These are phyloP conservation scores for Gaillardinia entomophila DNA, from an alignment of 805 yeast species.

Conservation along the genomic window DNA sequence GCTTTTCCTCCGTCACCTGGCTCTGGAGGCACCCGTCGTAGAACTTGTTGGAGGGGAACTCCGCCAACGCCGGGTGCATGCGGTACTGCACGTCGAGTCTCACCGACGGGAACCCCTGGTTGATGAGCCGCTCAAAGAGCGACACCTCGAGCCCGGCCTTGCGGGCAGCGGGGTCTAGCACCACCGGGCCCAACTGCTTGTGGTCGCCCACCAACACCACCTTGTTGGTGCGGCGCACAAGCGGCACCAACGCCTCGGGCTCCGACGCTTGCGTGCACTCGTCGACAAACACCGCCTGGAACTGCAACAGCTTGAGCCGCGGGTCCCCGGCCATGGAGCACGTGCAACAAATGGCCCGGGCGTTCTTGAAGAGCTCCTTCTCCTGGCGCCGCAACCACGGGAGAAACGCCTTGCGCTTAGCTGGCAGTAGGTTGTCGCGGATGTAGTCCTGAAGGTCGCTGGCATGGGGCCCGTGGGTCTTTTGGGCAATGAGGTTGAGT, in stretches of 20 bases:
- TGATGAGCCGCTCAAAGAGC: slow-evolving; percentile 77
- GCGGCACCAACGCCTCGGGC: slow-evolving; percentile 86
- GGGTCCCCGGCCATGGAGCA: slow-evolving; percentile 89
- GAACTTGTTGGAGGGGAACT: slow-evolving; percentile 85
- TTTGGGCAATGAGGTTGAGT: slow-evolving; percentile 47
- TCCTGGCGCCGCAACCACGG: slow-evolving; percentile 45
- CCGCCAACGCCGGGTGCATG: slow-evolving; percentile 86
- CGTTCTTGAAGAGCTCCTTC: slow-evolving; percentile 40
- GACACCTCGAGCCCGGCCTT: slow-evolving; percentile 86
- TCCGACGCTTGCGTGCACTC: slow-evolving; percentile 94
- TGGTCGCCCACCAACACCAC: slow-evolving; percentile 92
- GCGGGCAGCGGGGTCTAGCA: slow-evolving; percentile 72
- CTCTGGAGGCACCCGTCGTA: slow-evolving; percentile 90
- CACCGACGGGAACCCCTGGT: slow-evolving; percentile 78
- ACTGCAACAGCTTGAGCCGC: slow-evolving; percentile 49
- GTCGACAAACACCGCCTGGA: slow-evolving; percentile 80
- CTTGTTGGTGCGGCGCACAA: slow-evolving; percentile 85
- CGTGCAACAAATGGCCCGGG: slow-evolving; percentile 83
- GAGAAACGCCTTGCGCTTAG: slow-evolving; percentile 44
- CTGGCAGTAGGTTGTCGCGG: slow-evolving; percentile 59
- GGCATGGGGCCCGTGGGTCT: no score
- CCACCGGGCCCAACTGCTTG: slow-evolving; percentile 91
- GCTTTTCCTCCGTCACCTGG: slow-evolving; percentile 77
- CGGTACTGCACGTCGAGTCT: slow-evolving; percentile 90
- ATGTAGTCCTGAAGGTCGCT: slow-evolving; percentile 53